Evolutionary conservation across 768 basidiomycete species (phyloP).

Genomic region (Lactarius deliciosus): DNA sequence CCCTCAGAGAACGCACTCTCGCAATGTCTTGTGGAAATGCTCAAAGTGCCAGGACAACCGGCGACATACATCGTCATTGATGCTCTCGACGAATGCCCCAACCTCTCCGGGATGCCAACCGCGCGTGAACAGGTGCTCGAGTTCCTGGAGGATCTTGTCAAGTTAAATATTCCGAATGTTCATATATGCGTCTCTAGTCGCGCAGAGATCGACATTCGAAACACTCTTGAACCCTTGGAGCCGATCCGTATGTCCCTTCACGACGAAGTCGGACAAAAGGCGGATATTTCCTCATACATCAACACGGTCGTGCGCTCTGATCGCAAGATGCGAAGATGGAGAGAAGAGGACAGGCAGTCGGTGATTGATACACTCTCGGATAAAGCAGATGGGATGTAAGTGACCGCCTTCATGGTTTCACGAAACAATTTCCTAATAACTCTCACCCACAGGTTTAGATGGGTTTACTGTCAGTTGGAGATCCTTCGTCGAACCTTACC

Average conservation of each 20-base stretch:
- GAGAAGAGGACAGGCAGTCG: not conserved
- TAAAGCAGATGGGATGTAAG: conserved; percentile 13
- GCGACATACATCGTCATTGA: not conserved
- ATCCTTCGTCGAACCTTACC: conserved; percentile 1
- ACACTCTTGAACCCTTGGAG: not conserved
- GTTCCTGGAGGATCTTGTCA: conserved; percentile 3
- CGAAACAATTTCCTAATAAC: not conserved
- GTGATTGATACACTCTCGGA: not conserved
- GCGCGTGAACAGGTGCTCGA: conserved; percentile 3
- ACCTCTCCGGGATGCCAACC: not conserved
- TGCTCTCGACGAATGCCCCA: conserved; percentile 17
- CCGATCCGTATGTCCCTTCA: conserved; percentile 1
- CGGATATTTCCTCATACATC: conserved; percentile 5
- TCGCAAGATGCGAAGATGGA: conserved; percentile 1
- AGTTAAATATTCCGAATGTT: not conserved
- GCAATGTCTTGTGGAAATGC: conserved; percentile 8
- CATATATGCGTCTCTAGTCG: conserved; percentile 13
- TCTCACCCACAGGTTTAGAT: conserved; percentile 5
- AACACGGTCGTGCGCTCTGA: not conserved
- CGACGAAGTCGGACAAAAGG: not conserved
- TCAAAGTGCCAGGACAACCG: not conserved
- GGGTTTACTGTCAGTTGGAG: conserved; percentile 7
- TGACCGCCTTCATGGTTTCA: not conserved
- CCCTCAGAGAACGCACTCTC: not conserved
- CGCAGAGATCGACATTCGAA: conserved; percentile 5